These are phyloP conservation scores for Xanthoconium separans DNA, from an alignment of 1,284 basidiomycete genomes.

Conservation along the genomic window DNA sequence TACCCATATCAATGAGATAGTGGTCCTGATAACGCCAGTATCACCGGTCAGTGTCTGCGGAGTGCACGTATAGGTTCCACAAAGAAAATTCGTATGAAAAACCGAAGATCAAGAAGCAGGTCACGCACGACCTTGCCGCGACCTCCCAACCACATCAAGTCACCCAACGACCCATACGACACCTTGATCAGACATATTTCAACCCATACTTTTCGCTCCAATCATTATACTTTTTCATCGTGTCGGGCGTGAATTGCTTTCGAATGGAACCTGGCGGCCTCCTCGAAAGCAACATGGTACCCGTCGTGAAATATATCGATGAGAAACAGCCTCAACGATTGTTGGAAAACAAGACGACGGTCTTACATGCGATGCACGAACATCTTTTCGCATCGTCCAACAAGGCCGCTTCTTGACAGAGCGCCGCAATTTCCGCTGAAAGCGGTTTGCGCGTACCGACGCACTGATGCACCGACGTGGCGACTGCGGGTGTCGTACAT, in stretches of 20 bases:
- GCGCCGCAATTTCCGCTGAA: slow-evolving; percentile 89
- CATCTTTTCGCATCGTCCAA: slow-evolving; percentile 80
- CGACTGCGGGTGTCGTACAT: too few relatives aligned
- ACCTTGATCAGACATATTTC: slow-evolving; percentile 8
- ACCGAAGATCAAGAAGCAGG: too few relatives aligned
- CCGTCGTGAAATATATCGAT: slow-evolving; percentile 40
- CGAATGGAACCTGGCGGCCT: slow-evolving; percentile 75
- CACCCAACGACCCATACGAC: neutral
- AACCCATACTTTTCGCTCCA: slow-evolving; percentile 53
- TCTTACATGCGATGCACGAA: slow-evolving; percentile 74
- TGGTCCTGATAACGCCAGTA: too few relatives aligned
- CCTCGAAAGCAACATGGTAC: slow-evolving; percentile 75
- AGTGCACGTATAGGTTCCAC: too few relatives aligned
- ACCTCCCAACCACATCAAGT: too few relatives aligned
- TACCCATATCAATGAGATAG: too few relatives aligned
- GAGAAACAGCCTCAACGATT: neutral
- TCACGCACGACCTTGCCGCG: too few relatives aligned
- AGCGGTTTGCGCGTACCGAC: too few relatives aligned
- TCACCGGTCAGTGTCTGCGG: too few relatives aligned
- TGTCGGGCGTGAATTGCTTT: slow-evolving; percentile 83
- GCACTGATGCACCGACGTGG: too few relatives aligned
- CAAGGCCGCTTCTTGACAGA: slow-evolving; percentile 97
- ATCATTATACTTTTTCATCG: slow-evolving; percentile 67
- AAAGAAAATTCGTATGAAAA: too few relatives aligned
- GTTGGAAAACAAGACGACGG: neutral